A percentile compares a stretch with the other conserved stretches of the same genome.
These are phyloP conservation scores for Pseudogymnoascus sp. DNA, from an alignment of 2,329 filamentous ascomycete species.

Conservation along the genomic window DNA sequence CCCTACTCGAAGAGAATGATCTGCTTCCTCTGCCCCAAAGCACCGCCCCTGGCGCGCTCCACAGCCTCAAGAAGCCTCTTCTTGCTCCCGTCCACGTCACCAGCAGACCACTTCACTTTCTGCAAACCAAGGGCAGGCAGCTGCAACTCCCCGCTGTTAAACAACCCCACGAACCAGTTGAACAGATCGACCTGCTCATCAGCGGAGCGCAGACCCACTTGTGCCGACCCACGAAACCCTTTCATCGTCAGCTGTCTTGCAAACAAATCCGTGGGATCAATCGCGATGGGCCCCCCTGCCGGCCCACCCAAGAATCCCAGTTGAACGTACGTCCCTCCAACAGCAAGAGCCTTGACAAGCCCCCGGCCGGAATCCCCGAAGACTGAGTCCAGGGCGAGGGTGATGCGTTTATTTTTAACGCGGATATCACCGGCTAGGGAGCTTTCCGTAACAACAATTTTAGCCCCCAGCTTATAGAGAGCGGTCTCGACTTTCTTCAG, in stretches of 20 bases:
- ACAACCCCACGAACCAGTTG: background rate
- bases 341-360: slow-evolving; percentile 15
- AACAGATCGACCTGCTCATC: background rate
- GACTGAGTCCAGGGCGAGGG: slow-evolving; percentile 19
- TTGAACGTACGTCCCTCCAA: slow-evolving; percentile 19
- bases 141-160: background rate
- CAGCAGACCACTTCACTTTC: background rate
- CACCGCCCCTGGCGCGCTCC: background rate
- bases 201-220: background rate
- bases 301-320: slow-evolving; percentile 17
- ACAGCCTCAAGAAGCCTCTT: background rate
- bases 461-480: background rate
- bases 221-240: background rate
- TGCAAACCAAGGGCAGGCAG: background rate
- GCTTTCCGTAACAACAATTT: slow-evolving; percentile 17
- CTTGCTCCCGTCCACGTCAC: background rate
- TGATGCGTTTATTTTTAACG: slow-evolving; percentile 13
- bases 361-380: slow-evolving; percentile 17
- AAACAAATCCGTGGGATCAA: slow-evolving; percentile 4
- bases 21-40: background rate
- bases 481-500: background rate
- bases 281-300: background rate
- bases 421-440: slow-evolving; percentile 12
- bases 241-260: background rate
- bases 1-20: slow-evolving; percentile 3